A percentile compares a stretch with the other conserved stretches of the same genome.
Conservation (phyloP, 164 flowering plant species). For the Vitis rupestris region DNA sequence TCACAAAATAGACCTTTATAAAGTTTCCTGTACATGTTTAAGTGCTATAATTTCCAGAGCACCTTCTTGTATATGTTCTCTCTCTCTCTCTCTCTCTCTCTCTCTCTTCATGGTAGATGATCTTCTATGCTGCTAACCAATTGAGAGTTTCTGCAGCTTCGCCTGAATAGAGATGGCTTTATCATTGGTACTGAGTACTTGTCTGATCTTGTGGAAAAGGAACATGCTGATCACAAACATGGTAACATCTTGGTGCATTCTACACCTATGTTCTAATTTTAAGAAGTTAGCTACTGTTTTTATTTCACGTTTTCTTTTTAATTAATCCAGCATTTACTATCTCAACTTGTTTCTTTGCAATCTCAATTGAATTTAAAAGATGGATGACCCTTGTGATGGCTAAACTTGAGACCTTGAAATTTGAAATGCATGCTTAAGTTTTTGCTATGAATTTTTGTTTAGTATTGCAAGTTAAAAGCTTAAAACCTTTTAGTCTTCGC, state of each 20-base stretch:
- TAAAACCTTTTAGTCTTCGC: too few relatives aligned
- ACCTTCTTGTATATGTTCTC: background rate
- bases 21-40: too few relatives aligned
- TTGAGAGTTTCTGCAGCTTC: slow-evolving; percentile 64
- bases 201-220: slow-evolving; percentile 96
- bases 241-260: slow-evolving; percentile 44
- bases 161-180: slow-evolving; percentile 68
- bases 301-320: background rate
- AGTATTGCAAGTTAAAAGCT: too few relatives aligned
- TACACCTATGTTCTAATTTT: background rate
- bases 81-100: background rate
- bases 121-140: slow-evolving; percentile 5
- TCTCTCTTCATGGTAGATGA: background rate
- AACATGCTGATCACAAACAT: slow-evolving; percentile 59
- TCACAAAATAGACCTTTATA: too few relatives aligned
- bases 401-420: too few relatives aligned
- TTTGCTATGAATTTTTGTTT: too few relatives aligned
- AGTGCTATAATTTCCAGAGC: too few relatives aligned
- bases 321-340: too few relatives aligned
- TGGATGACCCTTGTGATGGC: too few relatives aligned
- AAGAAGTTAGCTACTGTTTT: background rate
- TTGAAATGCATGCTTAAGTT: too few relatives aligned
- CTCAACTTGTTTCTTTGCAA: too few relatives aligned
- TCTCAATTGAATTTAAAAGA: too few relatives aligned
- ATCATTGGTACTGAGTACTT: slow-evolving; percentile 89